Percentiles rank a stretch among this genome's conserved stretches.
Evolutionary conservation across 495 filamentous ascomycete species (phyloP).

Genomic region (Glarea lozoyensis): DNA sequence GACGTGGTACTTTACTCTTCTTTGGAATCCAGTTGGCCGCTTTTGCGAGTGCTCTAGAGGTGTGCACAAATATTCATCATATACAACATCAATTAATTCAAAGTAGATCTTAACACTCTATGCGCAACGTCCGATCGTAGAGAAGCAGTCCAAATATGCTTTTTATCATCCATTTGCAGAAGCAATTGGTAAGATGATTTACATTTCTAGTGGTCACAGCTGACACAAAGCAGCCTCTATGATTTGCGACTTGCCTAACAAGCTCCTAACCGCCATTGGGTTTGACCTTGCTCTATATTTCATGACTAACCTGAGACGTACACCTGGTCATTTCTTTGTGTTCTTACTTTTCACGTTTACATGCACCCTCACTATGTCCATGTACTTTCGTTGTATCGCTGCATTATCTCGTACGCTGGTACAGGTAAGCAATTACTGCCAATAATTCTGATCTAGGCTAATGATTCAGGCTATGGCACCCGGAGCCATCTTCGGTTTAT

Average conservation of each 20-base stretch:
- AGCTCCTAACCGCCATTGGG: slow-evolving; percentile 55
- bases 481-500: slow-evolving; percentile 61
- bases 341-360: slow-evolving; percentile 43
- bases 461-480: too few species aligned
- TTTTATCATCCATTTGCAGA: slow-evolving; percentile 76
- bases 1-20: slow-evolving; percentile 45
- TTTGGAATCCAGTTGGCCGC: slow-evolving; percentile 78
- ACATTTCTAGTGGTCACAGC: too few species aligned
- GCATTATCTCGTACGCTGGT: slow-evolving; percentile 55
- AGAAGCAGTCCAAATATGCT: slow-evolving; percentile 74
- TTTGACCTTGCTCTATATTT: slow-evolving; percentile 72
- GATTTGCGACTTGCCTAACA: slow-evolving; percentile 62
- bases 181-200: too few species aligned
- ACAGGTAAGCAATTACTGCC: too few species aligned
- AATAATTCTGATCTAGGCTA: too few species aligned
- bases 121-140: slow-evolving; percentile 55
- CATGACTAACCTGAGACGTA: slow-evolving; percentile 55
- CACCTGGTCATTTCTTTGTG: slow-evolving; percentile 73
- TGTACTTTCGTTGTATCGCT: slow-evolving; percentile 57
- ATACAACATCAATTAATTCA: too few species aligned
- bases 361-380: slow-evolving; percentile 64
- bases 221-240: slow-evolving; percentile 66
- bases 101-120: slow-evolving; percentile 58
- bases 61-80: slow-evolving; percentile 26
- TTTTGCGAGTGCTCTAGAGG: slow-evolving; percentile 70